Base-by-base conservation (phyloP, 495 filamentous ascomycete genomes). In the Aspergillus kassunensis region DNA sequence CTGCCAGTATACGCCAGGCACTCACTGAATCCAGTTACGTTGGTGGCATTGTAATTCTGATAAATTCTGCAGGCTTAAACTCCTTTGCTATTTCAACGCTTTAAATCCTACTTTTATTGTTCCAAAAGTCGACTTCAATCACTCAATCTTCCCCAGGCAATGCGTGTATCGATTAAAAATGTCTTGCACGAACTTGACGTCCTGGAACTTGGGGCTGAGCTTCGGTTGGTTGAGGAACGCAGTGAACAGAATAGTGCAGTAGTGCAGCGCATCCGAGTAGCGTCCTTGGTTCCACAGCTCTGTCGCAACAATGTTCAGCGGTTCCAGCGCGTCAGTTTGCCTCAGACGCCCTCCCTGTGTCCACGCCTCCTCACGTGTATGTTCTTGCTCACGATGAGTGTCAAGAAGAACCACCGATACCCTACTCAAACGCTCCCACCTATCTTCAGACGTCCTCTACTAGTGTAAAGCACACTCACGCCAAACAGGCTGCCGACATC, bases 131-230 rank as follows among this genome's bases (percentile, higher is more conserved):
- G 7, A 33, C 24, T 6, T 11, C 19, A 29, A 35, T 69, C 67
- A 77, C 57, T 73, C 65, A 54, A 88, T 86, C 57, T 84, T 82
- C 13, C 92, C 93, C 45, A 73, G 56, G 44, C 65, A 68, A 31
- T 70, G 62, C 29, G 56, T 69, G 45, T 71, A 71, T 5, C 64
- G 63, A n/a, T 49, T 58, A 48, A 70, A 73, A 34, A 68, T 49
- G 8, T 58, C 53, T 42, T 64, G 61, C 10, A 73, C 62, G 29
- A 71, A 73, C 8, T 31, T 44, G 16, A 58, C 53, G 10, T 66
- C 61, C 54, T 70, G 60, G 49, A 73, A 65, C 35, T 60, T 65
- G 24, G 66, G 50, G 39, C 39, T 62, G 42, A 62, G 42, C 62
- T 71, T 71, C 15, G 64, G 59, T 36, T 60, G 50, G 27, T 63